phyloP scores from a whole-genome alignment of 1,139 yeast genomes.

The Scheffersomyces cryptocercus region DNA sequence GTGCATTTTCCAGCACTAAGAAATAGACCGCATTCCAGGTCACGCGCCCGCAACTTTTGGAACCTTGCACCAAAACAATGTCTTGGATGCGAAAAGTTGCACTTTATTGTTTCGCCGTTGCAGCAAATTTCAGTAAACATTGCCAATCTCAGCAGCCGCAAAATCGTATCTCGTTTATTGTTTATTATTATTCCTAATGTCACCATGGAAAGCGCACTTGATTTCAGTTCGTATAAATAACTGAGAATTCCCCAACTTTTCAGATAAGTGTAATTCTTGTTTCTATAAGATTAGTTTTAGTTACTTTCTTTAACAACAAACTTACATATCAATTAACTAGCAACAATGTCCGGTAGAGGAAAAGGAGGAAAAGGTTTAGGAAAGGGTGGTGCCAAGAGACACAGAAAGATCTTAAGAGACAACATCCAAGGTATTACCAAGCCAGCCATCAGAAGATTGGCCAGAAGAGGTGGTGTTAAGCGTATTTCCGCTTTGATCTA shows the following conservation, averaged over 20 bases:
- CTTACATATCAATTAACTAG: constrained; percentile 16
- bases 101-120: too few relatives aligned
- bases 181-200: too few relatives aligned
- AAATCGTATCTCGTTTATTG: too few relatives aligned
- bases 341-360: constrained; percentile 96
- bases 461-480: constrained; percentile 99
- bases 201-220: too few relatives aligned
- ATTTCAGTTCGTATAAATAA: too few relatives aligned
- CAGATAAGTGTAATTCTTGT: constrained; percentile 1
- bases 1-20: constrained; percentile 9
- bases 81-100: too few relatives aligned
- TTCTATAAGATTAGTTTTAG: constrained; percentile 8
- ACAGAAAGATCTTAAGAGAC: constrained; percentile 99
- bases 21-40: neutral
- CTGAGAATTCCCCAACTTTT: too few relatives aligned
- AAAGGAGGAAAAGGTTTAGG: constrained; percentile 99
- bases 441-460: constrained; percentile 99
- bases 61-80: too few relatives aligned
- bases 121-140: too few relatives aligned
- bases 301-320: constrained; percentile 5
- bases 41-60: too few relatives aligned
- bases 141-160: too few relatives aligned
- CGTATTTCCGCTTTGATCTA: constrained; percentile 98
- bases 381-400: constrained; percentile 99
- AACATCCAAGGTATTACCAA: constrained; percentile 99